Percentiles rank a stretch among this genome's conserved stretches.
Evolutionary conservation across 225 moss, liverwort and hornwort species (phyloP).

Genomic region (Antitrichia curtipendula): DNA sequence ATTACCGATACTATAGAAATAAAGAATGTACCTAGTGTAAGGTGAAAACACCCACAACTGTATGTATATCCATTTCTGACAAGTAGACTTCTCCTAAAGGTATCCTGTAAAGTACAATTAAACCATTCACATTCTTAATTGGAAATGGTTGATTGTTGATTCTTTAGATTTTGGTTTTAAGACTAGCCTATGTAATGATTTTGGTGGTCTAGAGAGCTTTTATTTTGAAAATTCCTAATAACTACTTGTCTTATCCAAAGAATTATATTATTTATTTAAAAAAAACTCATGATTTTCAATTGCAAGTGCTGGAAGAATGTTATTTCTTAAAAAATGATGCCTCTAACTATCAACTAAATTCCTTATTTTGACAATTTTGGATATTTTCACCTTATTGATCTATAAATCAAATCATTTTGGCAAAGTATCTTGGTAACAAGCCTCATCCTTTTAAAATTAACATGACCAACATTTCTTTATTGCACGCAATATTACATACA

Average conservation of each 20-base stretch:
- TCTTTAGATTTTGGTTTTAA: fast-evolving
- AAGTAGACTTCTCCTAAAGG: too few species aligned
- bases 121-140: too few species aligned
- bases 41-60: too few species aligned
- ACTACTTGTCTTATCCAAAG: not conserved
- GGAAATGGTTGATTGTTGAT: not conserved
- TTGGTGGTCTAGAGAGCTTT: fast-evolving
- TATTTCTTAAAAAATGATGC: not conserved
- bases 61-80: too few species aligned
- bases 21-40: too few species aligned
- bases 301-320: not conserved
- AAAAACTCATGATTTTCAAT: not conserved
- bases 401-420: not conserved
- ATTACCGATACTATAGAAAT: too few species aligned
- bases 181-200: fast-evolving
- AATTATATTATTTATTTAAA: not conserved
- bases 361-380: not conserved
- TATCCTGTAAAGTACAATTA: too few species aligned
- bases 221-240: not conserved
- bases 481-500: too few species aligned
- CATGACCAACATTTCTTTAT: not conserved
- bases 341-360: not conserved
- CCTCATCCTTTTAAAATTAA: not conserved
- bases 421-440: not conserved
- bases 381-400: not conserved